These are phyloP conservation scores for Catharanthus roseus DNA, from an alignment of 257 asterid species.

Conservation along the genomic window DNA sequence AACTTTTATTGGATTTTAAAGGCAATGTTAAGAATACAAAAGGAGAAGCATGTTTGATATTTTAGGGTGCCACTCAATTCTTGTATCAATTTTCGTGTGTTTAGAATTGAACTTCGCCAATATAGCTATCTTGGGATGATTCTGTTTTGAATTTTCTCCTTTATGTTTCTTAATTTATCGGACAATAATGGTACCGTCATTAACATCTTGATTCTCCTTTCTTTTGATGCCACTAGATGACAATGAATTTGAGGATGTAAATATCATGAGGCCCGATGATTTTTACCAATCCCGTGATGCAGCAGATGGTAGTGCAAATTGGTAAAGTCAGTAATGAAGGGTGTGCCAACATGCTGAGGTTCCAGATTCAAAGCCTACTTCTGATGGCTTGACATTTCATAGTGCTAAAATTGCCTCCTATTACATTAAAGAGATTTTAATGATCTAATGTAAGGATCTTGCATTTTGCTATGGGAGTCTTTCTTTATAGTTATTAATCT, in stretches of 20 bases:
- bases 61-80: neutral
- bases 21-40: neutral
- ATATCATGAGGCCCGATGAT: constrained; percentile 49
- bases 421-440: neutral
- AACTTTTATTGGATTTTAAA: neutral
- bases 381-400: neutral
- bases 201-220: neutral
- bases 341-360: neutral
- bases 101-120: neutral
- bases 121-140: neutral
- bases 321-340: constrained; percentile 21
- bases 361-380: neutral
- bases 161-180: neutral
- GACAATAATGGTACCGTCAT: neutral
- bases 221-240: constrained; percentile 45
- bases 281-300: constrained; percentile 43
- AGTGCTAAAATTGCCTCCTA: neutral
- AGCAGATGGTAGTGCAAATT: constrained; percentile 38
- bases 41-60: neutral
- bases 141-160: neutral
- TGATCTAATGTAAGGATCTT: neutral
- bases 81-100: neutral
- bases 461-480: neutral
- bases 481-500: neutral
- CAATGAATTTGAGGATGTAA: constrained; percentile 64